phyloP scores from a whole-genome alignment of 2,329 filamentous ascomycete genomes.

The Aspergillus oerlinghausenensis region DNA sequence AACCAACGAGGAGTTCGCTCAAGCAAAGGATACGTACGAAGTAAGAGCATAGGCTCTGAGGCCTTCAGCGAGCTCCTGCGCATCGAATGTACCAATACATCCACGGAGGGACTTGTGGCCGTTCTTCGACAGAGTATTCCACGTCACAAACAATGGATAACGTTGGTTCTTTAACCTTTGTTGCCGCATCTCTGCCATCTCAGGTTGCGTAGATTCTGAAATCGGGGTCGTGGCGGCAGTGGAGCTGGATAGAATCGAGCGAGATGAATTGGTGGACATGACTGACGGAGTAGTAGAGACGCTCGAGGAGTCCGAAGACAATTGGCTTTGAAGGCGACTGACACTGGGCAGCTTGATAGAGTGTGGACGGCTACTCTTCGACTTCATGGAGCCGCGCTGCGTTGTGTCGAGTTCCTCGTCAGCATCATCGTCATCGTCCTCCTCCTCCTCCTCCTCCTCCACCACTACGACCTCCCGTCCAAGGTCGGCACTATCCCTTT shows the following conservation, averaged over 20 bases:
- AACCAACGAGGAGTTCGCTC: not conserved
- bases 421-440: conserved; percentile 31
- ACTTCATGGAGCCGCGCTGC: conserved; percentile 6
- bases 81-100: conserved; percentile 93
- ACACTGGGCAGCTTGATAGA: conserved; percentile 29
- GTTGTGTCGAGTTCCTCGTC: conserved; percentile 17
- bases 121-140: conserved; percentile 68
- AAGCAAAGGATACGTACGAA: conserved; percentile 50
- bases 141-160: conserved; percentile 87
- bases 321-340: conserved; percentile 30
- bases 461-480: conserved; percentile 5
- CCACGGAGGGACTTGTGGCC: conserved; percentile 71
- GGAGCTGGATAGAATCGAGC: conserved; percentile 38
- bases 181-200: conserved; percentile 14
- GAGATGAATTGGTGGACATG: conserved; percentile 47
- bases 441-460: conserved; percentile 12
- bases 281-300: conserved; percentile 39
- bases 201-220: conserved; percentile 35
- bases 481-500: conserved; percentile 8
- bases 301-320: conserved; percentile 37
- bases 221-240: conserved; percentile 44
- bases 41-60: conserved; percentile 77
- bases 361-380: conserved; percentile 14
- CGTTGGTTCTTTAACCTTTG: conserved; percentile 39
- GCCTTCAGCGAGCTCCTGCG: conserved; percentile 67